phyloP scores from a whole-genome alignment of 2,329 filamentous ascomycete species.

The Venturiaceae sp. region DNA sequence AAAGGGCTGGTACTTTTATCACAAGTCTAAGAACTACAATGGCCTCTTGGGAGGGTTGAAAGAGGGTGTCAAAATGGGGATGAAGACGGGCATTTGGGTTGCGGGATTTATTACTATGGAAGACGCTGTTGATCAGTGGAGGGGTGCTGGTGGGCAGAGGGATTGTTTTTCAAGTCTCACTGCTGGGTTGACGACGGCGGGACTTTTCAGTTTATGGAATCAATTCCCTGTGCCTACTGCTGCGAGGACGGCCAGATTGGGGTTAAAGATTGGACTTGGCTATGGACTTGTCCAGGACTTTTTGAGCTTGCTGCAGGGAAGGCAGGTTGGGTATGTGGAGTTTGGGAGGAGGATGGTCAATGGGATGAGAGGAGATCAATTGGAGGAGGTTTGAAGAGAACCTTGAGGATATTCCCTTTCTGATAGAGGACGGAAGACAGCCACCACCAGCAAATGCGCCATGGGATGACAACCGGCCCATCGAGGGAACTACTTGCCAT shows the following conservation, averaged over 20 bases:
- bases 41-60: constrained; percentile 66
- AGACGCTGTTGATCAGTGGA: constrained; percentile 68
- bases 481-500: too few relatives aligned
- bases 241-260: constrained; percentile 61
- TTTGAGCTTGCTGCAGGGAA: constrained; percentile 58
- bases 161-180: constrained; percentile 76
- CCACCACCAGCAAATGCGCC: too few relatives aligned
- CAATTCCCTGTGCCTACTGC: constrained; percentile 61
- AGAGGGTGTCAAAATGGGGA: constrained; percentile 69
- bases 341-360: constrained; percentile 25
- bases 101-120: constrained; percentile 72
- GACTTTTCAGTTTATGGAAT: constrained; percentile 78
- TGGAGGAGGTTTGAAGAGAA: neutral
- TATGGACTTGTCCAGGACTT: constrained; percentile 78
- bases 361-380: neutral
- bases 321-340: constrained; percentile 65
- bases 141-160: constrained; percentile 33
- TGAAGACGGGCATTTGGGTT: constrained; percentile 61
- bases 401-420: too few relatives aligned
- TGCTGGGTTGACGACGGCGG: constrained; percentile 75
- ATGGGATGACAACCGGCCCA: too few relatives aligned
- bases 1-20: constrained; percentile 94
- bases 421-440: too few relatives aligned
- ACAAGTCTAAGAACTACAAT: constrained; percentile 93
- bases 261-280: constrained; percentile 64